Conservation (phyloP, 345 rosid genomes). For the Streptanthus diversifolius region DNA sequence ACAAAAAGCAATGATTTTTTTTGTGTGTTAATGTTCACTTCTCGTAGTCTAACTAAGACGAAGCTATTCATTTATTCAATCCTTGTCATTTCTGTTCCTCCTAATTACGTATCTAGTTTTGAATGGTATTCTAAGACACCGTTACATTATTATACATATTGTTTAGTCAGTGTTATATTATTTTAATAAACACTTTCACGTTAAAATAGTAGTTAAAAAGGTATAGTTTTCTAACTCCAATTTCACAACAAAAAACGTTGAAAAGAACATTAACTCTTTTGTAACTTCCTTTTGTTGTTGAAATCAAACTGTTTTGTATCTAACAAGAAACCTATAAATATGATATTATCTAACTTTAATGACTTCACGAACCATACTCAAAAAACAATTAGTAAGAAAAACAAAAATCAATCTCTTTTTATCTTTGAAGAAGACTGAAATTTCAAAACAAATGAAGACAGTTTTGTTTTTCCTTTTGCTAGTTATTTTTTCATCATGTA, state of each 20-base stretch:
- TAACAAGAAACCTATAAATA: background rate
- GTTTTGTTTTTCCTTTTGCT: background rate
- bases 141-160: background rate
- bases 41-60: constrained; percentile 12
- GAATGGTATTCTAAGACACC: background rate
- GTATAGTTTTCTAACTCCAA: background rate
- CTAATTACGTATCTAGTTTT: background rate
- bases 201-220: background rate
- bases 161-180: background rate
- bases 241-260: background rate
- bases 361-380: background rate
- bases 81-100: background rate
- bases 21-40: constrained; percentile 5
- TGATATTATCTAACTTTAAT: background rate
- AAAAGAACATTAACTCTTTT: background rate
- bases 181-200: background rate
- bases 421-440: background rate
- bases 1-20: constrained; percentile 15
- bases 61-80: constrained; percentile 8
- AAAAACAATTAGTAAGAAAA: too few relatives aligned
- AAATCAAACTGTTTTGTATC: background rate
- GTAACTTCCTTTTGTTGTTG: background rate
- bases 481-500: background rate
- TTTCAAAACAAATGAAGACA: background rate
- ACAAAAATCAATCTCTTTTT: too few relatives aligned